Base-by-base conservation (phyloP, 345 rosid species). In the Eutrema japonicum region DNA sequence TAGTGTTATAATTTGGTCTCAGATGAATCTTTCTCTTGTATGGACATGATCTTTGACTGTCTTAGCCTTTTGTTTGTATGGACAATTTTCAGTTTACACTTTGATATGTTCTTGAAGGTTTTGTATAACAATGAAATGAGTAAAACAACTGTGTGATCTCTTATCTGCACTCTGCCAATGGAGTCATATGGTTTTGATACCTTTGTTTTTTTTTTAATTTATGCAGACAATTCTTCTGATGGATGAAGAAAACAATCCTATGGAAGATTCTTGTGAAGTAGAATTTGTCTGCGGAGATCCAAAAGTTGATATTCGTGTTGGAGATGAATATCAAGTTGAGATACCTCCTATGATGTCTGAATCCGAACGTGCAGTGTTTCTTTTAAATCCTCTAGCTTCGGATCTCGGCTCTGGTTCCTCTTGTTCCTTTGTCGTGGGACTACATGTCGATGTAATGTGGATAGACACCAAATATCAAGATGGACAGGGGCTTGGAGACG, bases 281-380 rank as follows among this genome's bases (percentile, higher is more conserved):
- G 72, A 54, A 70, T 82, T 68, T 62, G 66, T 73, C 5, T 82
- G 74, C 14, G 91, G 91, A 47, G 79, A 77, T 70, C 88, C 81
- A 22, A 71, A 64, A 69, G 57, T 80, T 64, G 77, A 70, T 66
- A 74, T 83, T 37, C 85, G 92, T 71, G 70, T 87, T 61, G 92
- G 96, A 27, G 82, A 85, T 1, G 82, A 82, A 2, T 89, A 77
- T 74, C 96, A 87, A 54, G 89, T 58, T 3, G 85, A 85, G 75
- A 79, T 89, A 73, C 88, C 89, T 72, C 73, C 80, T 22, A 69
- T 85, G 82, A 61, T 84, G 50, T 71, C 85, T 50, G 83, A 77
- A 71, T 37, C 86, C 1, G 70, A 81, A 53, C 67, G 70, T 40
- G 70, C 66, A 35, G 50, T 8, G 30, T 75, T 67, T 82, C 74